Evolutionary conservation across 345 rosid genomes (phyloP).

Genomic region (Toxicodendron radicans): DNA sequence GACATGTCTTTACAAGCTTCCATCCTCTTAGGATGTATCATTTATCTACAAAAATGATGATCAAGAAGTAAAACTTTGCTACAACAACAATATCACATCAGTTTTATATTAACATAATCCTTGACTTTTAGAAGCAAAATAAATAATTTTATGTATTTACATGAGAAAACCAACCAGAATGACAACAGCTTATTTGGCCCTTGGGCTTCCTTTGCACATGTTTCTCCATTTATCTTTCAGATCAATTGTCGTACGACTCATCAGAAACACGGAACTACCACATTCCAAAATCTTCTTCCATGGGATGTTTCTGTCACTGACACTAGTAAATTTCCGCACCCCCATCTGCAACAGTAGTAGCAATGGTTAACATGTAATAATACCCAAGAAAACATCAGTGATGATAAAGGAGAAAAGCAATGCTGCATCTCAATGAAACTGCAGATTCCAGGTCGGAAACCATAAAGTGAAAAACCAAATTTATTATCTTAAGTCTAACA

Average conservation of each 20-base stretch:
- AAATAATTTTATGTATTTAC: not conserved
- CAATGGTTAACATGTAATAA: not conserved
- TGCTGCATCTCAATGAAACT: not conserved
- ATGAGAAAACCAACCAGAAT: constrained; percentile 16
- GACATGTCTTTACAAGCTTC: constrained; percentile 6
- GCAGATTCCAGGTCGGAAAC: not conserved
- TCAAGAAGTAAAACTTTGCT: not conserved
- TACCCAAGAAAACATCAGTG: not conserved
- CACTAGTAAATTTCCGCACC: constrained; percentile 30
- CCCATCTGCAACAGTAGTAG: constrained; percentile 38
- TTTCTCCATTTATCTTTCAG: constrained; percentile 56
- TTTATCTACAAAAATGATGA: not conserved
- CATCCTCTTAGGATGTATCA: not conserved
- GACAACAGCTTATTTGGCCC: constrained; percentile 20
- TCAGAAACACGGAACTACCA: constrained; percentile 29
- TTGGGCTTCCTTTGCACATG: constrained; percentile 36
- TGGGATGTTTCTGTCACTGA: constrained; percentile 25
- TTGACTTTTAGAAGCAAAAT: not conserved
- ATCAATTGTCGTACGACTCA: constrained; percentile 35
- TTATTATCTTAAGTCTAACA: not conserved
- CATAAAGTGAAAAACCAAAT: not conserved
- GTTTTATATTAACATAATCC: not conserved
- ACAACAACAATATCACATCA: not conserved
- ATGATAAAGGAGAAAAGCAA: not conserved
- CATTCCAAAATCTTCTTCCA: constrained; percentile 44